Base-by-base conservation (phyloP, 202 grass and related monocot species). In the Brachypodium distachyon region DNA sequence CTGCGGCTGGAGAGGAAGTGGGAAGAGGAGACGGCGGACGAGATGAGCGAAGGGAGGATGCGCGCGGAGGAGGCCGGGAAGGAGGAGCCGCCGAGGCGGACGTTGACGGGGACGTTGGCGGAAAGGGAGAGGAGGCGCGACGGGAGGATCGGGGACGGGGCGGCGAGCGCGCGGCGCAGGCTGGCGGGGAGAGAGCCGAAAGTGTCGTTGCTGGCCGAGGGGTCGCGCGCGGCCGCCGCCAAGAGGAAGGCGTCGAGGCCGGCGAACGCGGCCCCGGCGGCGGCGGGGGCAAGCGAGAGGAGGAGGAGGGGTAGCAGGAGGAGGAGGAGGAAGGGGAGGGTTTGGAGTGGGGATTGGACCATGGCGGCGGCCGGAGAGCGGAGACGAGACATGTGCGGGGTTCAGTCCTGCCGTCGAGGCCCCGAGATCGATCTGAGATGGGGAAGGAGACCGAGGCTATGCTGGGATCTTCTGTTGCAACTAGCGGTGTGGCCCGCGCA, bases 221-320 rank as follows among this genome's bases (percentile, higher is more conserved):
- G 89, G 23, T 95, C 95, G 47, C 82, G 85, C 58, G 51, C 17
- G 65, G 74, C 73, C 38, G 84, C 80, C 1, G 82, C 70, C 12
- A 82, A 75, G 28, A 94, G 84, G 85, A 98, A 90, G 82, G 89
- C 57, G 28, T 95, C 91, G 48, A 98, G 83, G 40, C 95, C 91
- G 36, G 87, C 27, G 36, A 82, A 76, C 16, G 85, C 2, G 0
- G 77, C 42, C 46, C 74, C 62, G 12, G 82, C 10, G 63, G 25
- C 23, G 25, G 73, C 17, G 54, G 75, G 66, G 51, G 42, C 38
- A 12, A 79, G 65, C 14, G 59, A 40, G 19, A 81, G 22, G 70
- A 79, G 34, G 39, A 83, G 16, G 31, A 52, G 16, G 72, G 76
- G 13, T 8, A 77, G 48, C n/a, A 27, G 31, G 62, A 86, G 13